Percentiles rank a stretch among this genome's conserved stretches.
Conservation (phyloP, 768 basidiomycete species). For the Sporobolomyces roseus region DNA sequence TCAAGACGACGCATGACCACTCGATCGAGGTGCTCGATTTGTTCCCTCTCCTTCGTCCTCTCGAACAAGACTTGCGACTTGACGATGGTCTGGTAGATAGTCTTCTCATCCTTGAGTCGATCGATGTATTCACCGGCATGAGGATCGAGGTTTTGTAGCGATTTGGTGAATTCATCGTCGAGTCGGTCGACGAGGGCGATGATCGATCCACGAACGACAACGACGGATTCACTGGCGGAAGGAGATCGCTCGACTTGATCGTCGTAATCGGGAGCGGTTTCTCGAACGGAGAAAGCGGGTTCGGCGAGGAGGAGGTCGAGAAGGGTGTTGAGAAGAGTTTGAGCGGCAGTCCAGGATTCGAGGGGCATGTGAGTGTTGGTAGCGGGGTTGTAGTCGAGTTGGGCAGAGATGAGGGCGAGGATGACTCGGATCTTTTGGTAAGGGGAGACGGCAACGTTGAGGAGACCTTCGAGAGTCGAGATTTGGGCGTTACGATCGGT, state of each 20-base stretch:
- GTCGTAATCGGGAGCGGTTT: slow-evolving; percentile 89
- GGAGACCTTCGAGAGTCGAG: slow-evolving; percentile 76
- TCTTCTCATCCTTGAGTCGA: slow-evolving; percentile 90
- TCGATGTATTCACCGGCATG: slow-evolving; percentile 99
- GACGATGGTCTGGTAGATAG: slow-evolving; percentile 86
- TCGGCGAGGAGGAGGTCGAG: slow-evolving; percentile 72
- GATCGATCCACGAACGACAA: slow-evolving; percentile 87
- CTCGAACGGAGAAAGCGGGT: slow-evolving; percentile 65
- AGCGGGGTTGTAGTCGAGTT: slow-evolving; percentile 93
- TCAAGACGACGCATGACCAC: slow-evolving; percentile 93
- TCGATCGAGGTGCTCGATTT: slow-evolving; percentile 73
- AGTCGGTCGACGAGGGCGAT: slow-evolving; percentile 93
- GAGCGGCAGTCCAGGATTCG: slow-evolving; percentile 83
- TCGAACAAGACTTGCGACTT: slow-evolving; percentile 90
- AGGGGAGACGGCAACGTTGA: slow-evolving; percentile 70
- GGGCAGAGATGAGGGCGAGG: slow-evolving; percentile 84
- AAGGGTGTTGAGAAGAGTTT: slow-evolving; percentile 81
- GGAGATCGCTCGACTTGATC: slow-evolving; percentile 80
- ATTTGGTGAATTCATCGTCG: slow-evolving; percentile 97
- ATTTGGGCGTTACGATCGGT: slow-evolving; percentile 95
- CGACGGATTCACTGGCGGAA: slow-evolving; percentile 60
- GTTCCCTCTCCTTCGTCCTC: slow-evolving; percentile 67
- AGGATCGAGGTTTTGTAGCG: slow-evolving; percentile 94
- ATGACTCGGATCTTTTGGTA: slow-evolving; percentile 94
- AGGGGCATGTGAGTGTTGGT: slow-evolving; percentile 72